Percentiles rank a stretch among this genome's conserved stretches.
Evolutionary conservation across 1,284 basidiomycete species (phyloP).

Genomic region (Cutaneotrichosporon cavernicola): DNA sequence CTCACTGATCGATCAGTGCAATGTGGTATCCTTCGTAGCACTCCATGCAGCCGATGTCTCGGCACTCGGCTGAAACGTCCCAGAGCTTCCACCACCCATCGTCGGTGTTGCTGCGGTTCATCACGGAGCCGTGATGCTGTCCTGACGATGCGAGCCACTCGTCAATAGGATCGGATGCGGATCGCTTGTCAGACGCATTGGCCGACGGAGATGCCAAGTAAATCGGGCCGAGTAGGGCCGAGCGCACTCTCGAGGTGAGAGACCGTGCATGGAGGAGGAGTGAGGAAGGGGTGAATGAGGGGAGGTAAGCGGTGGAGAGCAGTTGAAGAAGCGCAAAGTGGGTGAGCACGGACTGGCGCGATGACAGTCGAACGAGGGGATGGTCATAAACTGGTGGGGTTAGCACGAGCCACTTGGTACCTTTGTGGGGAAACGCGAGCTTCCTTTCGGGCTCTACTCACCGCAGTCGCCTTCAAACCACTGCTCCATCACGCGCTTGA

Average conservation of each 20-base stretch:
- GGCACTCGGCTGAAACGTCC: conserved; percentile 48
- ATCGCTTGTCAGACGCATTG: conserved; percentile 4
- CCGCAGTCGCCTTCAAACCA: conserved; percentile 48
- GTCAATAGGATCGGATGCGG: conserved; percentile 20
- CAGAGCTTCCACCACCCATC: conserved; percentile 47
- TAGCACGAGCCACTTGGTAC: conserved; percentile 3
- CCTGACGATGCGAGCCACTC: conserved; percentile 28
- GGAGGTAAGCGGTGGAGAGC: conserved; percentile 36
- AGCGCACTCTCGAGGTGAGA: conserved; percentile 24
- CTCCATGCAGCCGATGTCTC: conserved; percentile 51
- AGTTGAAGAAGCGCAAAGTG: conserved; percentile 42
- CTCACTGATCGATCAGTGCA: conserved; percentile 51
- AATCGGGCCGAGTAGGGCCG: conserved; percentile 22
- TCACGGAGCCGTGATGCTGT: conserved; percentile 8
- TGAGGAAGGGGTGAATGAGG: conserved; percentile 31
- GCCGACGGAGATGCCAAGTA: conserved; percentile 4
- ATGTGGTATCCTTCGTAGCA: conserved; percentile 50
- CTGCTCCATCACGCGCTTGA: conserved; percentile 40
- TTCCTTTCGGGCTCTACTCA: conserved; percentile 24
- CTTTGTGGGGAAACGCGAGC: neutral
- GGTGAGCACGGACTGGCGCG: conserved; percentile 36
- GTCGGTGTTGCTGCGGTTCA: conserved; percentile 10
- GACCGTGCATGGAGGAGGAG: conserved; percentile 31
- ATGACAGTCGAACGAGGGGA: conserved; percentile 38
- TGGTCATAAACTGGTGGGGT: conserved; percentile 43